Base-by-base conservation (phyloP, 2,329 filamentous ascomycete genomes). In the Paraconiothyrium sp. region DNA sequence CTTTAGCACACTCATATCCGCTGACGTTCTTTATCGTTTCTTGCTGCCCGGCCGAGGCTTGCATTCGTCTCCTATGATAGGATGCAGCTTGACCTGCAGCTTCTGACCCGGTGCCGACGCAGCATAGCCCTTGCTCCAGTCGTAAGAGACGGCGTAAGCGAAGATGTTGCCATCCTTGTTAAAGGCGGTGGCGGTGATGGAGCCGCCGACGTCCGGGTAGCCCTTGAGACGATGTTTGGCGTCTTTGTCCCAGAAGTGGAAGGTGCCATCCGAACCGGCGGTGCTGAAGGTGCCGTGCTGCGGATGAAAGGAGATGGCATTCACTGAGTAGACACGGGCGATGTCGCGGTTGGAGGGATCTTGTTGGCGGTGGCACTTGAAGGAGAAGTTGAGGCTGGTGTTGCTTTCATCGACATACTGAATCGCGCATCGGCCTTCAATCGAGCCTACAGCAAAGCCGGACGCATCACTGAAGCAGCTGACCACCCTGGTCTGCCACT, bases 401-500 rank as follows among this genome's bases (percentile, higher is more conserved):
- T 99, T 93, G 80, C 97, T 97, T 47, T 99, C 95, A 73, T 99
- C 94, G 39, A 97, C 93, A 73, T 99, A 98, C 78, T 99, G 95
- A 66, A 99, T 99, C 1, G 95, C 95, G 78, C 95, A 99, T 59
- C 95, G 91, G 34, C 95, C 95, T 79, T 99, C 95, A 72, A 99
- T 97, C 76, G 92, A 97, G 58, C 95, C 95, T 54, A 99, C 92
- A 0, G 95, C 95, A 75, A 97, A 99, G 6, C 95, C 95, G 0
- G 89, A 89, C 7, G 93, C 91, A 77, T 99, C 94, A 14, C 90
- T 89, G 78, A 99, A 99, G 83, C 94, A 98, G 82, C 91, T 95
- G 55, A 98, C 92, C 13, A 96, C 93, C 61, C 94, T 86, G 1
- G 95, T 99, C 85, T 99, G 95, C 93, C 94, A 99, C 83, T 99